Evolutionary conservation across 805 yeast species (phyloP).

Genomic region (Teunomyces kruisii): DNA sequence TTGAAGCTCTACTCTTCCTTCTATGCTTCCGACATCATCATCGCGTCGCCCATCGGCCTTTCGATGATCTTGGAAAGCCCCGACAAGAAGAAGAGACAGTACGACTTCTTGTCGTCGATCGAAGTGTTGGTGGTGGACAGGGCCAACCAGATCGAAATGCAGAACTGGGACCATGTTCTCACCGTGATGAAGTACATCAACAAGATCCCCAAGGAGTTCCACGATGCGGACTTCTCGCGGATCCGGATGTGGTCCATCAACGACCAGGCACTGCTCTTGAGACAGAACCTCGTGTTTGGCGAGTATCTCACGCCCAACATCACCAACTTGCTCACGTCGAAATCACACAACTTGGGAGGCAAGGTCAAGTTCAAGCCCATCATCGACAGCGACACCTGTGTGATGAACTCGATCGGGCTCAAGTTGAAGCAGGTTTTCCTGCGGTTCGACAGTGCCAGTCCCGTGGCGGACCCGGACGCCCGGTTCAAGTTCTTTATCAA

Average conservation of each 20-base stretch:
- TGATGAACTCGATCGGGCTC: constrained; percentile 64
- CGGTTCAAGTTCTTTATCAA: constrained; percentile 80
- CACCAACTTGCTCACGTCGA: constrained; percentile 53
- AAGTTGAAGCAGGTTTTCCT: constrained; percentile 68
- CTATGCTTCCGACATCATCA: constrained; percentile 78
- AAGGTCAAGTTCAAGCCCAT: constrained; percentile 54
- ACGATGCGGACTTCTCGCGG: constrained; percentile 87
- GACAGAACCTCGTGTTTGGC: constrained; percentile 79
- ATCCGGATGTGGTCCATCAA: constrained; percentile 91
- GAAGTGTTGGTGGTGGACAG: constrained; percentile 81
- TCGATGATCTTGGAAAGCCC: constrained; percentile 67
- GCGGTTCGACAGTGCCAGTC: constrained; percentile 59
- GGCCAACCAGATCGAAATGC: constrained; percentile 84
- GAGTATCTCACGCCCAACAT: constrained; percentile 80
- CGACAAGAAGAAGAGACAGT: constrained; percentile 56
- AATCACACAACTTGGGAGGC: constrained; percentile 58
- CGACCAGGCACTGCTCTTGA: constrained; percentile 66
- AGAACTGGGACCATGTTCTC: constrained; percentile 83
- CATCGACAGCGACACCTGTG: constrained; percentile 47
- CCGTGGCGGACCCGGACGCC: constrained; percentile 72
- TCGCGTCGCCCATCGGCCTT: constrained; percentile 91
- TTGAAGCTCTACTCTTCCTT: constrained; percentile 81
- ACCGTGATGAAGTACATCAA: constrained; percentile 68
- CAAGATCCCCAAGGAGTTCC: constrained; percentile 69
- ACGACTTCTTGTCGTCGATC: constrained; percentile 84